Conservation (phyloP, 2,329 filamentous ascomycete genomes). For the Ceratocystis papillata region DNA sequence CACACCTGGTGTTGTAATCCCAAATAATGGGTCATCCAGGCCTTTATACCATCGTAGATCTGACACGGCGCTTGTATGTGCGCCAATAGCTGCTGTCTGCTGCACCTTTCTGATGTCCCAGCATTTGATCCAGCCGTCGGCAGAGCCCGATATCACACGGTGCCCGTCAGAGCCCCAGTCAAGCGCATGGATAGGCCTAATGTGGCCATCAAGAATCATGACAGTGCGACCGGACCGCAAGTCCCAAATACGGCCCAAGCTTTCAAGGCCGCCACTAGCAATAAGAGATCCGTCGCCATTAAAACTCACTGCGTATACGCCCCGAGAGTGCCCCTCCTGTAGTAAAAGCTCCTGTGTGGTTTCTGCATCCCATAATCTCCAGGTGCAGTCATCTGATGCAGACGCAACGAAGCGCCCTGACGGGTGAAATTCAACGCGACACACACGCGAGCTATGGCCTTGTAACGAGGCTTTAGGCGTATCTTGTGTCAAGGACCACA, state of each 20-base stretch:
- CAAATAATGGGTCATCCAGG: slow-evolving; percentile 58
- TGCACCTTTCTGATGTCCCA: slow-evolving; percentile 92
- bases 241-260: slow-evolving; percentile 93
- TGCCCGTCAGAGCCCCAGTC: slow-evolving; percentile 90
- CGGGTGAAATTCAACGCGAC: slow-evolving; percentile 87
- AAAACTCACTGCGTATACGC: slow-evolving; percentile 83
- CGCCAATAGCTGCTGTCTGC: slow-evolving; percentile 72
- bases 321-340: slow-evolving; percentile 89
- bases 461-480: slow-evolving; percentile 71
- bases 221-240: slow-evolving; percentile 82
- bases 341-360: slow-evolving; percentile 72
- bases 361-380: slow-evolving; percentile 90
- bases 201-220: slow-evolving; percentile 81
- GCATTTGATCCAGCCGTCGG: slow-evolving; percentile 92
- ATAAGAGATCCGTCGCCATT: slow-evolving; percentile 83
- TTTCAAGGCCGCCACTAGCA: slow-evolving; percentile 86
- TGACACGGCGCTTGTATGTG: slow-evolving; percentile 82
- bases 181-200: slow-evolving; percentile 83
- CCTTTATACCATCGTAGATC: slow-evolving; percentile 94
- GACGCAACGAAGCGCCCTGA: slow-evolving; percentile 83
- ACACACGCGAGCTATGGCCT: slow-evolving; percentile 79
- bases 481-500: slow-evolving; percentile 83
- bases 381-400: slow-evolving; percentile 91
- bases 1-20: slow-evolving; percentile 43
- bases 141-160: slow-evolving; percentile 83